Conservation (phyloP, 768 basidiomycete genomes). For the Leccinum arenicola region DNA sequence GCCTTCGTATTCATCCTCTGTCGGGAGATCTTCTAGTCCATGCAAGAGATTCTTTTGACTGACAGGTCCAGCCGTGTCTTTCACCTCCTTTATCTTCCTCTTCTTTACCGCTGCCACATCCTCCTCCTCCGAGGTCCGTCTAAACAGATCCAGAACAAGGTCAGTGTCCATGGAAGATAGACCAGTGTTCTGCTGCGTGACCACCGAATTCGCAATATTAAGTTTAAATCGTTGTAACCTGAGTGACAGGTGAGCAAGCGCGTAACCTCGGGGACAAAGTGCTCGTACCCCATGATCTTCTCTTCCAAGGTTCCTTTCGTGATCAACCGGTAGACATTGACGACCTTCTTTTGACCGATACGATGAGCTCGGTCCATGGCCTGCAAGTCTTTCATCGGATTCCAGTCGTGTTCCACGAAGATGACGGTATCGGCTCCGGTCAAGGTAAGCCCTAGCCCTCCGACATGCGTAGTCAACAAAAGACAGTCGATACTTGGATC, state of each 20-base stretch:
- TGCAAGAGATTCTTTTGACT: conserved; percentile 83
- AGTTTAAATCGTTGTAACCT: conserved; percentile 98
- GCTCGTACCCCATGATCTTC: conserved; percentile 96
- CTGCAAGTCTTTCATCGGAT: conserved; percentile 99
- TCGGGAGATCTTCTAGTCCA: conserved; percentile 87
- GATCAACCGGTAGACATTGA: conserved; percentile 96
- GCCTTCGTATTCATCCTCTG: conserved; percentile 90
- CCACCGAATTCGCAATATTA: conserved; percentile 94
- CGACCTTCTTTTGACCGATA: conserved; percentile 97
- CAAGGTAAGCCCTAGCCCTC: conserved; percentile 91
- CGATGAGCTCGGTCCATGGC: conserved; percentile 99
- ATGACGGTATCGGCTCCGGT: conserved; percentile 99
- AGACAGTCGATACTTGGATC: conserved; percentile 98
- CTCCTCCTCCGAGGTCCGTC: conserved; percentile 71
- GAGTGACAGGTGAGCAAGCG: conserved; percentile 11
- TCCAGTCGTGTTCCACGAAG: conserved; percentile 99
- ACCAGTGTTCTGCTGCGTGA: conserved; percentile 96
- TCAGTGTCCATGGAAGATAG: conserved; percentile 96
- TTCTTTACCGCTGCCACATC: conserved; percentile 55
- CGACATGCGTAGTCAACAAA: conserved; percentile 93
- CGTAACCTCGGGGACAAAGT: neutral
- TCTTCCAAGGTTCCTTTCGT: conserved; percentile 97
- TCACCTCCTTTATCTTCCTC: conserved; percentile 46
- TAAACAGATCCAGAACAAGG: conserved; percentile 92
- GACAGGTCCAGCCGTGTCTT: conserved; percentile 52